Base-by-base conservation (phyloP, 768 basidiomycete genomes). In the Suillus plorans region DNA sequence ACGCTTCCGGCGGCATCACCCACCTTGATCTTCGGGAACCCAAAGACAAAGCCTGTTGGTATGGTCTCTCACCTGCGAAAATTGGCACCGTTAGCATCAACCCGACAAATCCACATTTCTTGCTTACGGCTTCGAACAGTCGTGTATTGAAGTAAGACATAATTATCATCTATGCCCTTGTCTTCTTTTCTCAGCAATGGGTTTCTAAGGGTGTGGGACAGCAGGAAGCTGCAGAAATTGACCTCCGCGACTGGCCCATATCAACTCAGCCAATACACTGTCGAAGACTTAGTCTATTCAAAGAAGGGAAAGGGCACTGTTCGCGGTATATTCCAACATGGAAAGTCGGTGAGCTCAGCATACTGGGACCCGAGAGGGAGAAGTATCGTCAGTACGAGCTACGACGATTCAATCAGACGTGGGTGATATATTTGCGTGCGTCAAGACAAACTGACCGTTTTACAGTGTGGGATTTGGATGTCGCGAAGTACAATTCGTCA, bases 291-390 rank as follows among this genome's bases (percentile, higher is more conserved):
- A 60, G 68, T 82, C 5, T 74, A 80, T 6, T 83, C 89, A 9
- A 81, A 81, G 66, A 73, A 76, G 39, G 91, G 89, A 9, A 79
- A 80, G 53, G 82, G 85, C 0, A 76, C 78, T 22, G 75, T 92
- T 36, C 86, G 90, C 5, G 89, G 81, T 3, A 86, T 89, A 69
- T 89, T 84, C 81, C 74, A 73, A 16, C 93, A 95, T 70, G 83
- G 85, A 63, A 91, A 91, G 73, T 90, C 90, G 18, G 90, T 87
- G 53, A 94, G 89, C 66, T 88, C 93, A 18, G 93, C 90, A 0
- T 94, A 89, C 69, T 95, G 93, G 93, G 92, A 94, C 74, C 86
- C 92, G 3, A 80, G 88, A 63, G 93, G 93, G 4, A 84, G 90
- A 34, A 81, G 85, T 60, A 87, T 95, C 65, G 87, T 94, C 57